These are phyloP conservation scores for Phalaenopsis hybrid DNA, from an alignment of 116 monocot species.

Conservation along the genomic window DNA sequence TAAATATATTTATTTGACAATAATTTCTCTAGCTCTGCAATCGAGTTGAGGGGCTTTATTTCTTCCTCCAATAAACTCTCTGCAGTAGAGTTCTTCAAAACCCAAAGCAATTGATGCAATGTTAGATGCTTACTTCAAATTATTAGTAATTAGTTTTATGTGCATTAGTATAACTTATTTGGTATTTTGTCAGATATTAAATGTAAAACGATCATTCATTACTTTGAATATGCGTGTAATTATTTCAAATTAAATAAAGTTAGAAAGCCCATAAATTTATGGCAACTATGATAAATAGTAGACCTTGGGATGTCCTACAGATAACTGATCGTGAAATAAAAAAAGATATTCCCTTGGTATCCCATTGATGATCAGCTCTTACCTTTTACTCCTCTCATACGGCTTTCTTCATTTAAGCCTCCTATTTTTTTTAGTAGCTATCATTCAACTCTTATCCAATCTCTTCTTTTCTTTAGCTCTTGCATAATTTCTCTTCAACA, in stretches of 20 bases:
- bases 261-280: not conserved
- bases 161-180: too few relatives aligned
- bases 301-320: not conserved
- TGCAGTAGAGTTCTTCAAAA: not conserved
- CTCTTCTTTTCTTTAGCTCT: not conserved
- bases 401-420: not conserved
- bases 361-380: not conserved
- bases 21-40: not conserved
- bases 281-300: not conserved
- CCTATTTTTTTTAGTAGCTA: not conserved
- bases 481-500: not conserved
- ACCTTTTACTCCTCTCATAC: not conserved
- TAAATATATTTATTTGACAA: not conserved
- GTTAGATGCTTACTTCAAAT: not conserved
- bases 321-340: not conserved
- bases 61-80: not conserved
- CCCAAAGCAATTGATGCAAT: not conserved
- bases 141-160: not conserved
- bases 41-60: not conserved
- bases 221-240: not conserved
- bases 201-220: not conserved
- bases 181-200: too few relatives aligned
- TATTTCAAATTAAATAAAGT: not conserved
- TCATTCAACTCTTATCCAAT: constrained; percentile 2
- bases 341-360: not conserved